Percentiles rank a stretch among this genome's conserved stretches.
Conservation (phyloP, 768 basidiomycete genomes). For the Pleurotus sapidus region DNA sequence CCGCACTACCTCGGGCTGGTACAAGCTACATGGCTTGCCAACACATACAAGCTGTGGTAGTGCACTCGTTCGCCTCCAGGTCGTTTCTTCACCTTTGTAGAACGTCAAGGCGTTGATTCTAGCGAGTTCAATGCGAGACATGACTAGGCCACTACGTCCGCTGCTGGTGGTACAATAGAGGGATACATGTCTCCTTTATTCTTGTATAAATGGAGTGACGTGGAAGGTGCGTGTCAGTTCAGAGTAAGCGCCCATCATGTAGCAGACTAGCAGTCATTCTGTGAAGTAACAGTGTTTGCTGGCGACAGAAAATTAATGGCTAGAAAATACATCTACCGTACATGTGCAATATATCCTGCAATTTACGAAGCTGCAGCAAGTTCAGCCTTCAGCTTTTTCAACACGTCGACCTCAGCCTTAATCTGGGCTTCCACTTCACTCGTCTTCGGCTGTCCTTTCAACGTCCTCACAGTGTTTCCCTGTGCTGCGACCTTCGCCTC, state of each 20-base stretch:
- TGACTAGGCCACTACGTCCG: conserved; percentile 20
- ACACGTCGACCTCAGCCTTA: conserved; percentile 53
- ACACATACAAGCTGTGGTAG: conserved; percentile 79
- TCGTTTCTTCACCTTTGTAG: conserved; percentile 66
- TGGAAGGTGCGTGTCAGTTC: conserved; percentile 28
- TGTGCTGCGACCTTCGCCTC: conserved; percentile 77
- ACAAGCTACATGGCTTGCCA: conserved; percentile 74
- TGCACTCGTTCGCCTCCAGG: conserved; percentile 60
- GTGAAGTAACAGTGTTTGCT: too few species aligned
- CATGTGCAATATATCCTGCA: too few species aligned
- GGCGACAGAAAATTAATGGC: too few species aligned
- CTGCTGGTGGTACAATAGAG: neutral
- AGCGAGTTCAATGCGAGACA: conserved; percentile 72
- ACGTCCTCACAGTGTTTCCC: conserved; percentile 64
- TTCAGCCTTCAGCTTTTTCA: conserved; percentile 67
- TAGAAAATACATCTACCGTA: too few species aligned
- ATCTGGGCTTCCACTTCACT: conserved; percentile 61
- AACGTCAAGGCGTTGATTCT: conserved; percentile 77
- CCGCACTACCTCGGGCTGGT: conserved; percentile 81
- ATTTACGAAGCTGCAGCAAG: conserved; percentile 21
- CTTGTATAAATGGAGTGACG: conserved; percentile 20
- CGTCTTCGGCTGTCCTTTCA: conserved; percentile 68
- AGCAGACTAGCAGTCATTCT: too few species aligned
- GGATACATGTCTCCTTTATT: neutral
- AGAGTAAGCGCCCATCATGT: too few species aligned